Conservation (phyloP, 140 eudicot genomes). For the Flaveria floridana region DNA sequence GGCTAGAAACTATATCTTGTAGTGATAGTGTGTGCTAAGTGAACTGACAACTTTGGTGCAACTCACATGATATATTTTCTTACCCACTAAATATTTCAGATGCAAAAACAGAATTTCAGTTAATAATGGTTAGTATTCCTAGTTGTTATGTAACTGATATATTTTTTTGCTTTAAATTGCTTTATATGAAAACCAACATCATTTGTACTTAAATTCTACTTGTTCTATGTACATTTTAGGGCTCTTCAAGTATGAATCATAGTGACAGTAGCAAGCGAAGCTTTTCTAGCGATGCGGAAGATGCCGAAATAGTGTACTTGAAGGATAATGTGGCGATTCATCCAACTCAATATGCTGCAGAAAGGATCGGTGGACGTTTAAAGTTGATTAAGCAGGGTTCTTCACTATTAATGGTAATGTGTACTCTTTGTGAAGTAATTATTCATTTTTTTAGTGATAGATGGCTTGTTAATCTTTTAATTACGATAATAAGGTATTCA, state of each 20-base stretch:
- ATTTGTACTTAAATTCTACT: slow-evolving; percentile 20
- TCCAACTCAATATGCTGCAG: slow-evolving; percentile 88
- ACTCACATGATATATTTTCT: slow-evolving; percentile 9
- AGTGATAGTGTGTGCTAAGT: slow-evolving; percentile 19
- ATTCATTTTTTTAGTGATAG: not conserved
- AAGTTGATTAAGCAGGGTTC: slow-evolving; percentile 83
- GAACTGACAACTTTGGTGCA: slow-evolving; percentile 18
- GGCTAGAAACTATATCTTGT: slow-evolving; percentile 11
- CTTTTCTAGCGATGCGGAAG: slow-evolving; percentile 59
- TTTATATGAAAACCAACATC: slow-evolving; percentile 3
- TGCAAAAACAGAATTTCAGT: not conserved
- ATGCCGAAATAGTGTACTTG: slow-evolving; percentile 63
- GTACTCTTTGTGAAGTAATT: slow-evolving; percentile 6
- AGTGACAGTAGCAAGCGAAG: slow-evolving; percentile 60
- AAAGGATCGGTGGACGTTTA: slow-evolving; percentile 90
- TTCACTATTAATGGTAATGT: slow-evolving; percentile 66
- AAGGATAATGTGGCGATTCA: slow-evolving; percentile 93
- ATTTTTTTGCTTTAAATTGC: not conserved
- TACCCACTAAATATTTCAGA: not conserved
- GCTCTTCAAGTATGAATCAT: slow-evolving; percentile 59
- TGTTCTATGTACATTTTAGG: slow-evolving; percentile 40
- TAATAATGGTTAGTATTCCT: not conserved
- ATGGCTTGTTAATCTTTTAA: not conserved
- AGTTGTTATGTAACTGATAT: not conserved
- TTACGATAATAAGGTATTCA: slow-evolving; percentile 23